A percentile compares a stretch with the other conserved stretches of the same genome.
phyloP scores from a whole-genome alignment of 192 early-diverging fungal genomes.

The Piromyces finnis region DNA sequence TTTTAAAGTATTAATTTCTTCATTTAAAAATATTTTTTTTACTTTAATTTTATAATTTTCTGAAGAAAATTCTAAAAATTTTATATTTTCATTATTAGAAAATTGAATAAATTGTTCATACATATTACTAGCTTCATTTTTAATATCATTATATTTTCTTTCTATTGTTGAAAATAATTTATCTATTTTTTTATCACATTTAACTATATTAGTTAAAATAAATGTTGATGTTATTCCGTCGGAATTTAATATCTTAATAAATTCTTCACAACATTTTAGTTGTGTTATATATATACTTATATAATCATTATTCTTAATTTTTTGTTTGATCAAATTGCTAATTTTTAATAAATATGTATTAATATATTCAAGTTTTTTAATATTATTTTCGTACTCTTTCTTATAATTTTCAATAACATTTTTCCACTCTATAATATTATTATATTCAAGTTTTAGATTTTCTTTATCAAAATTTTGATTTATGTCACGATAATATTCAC shows the following conservation, averaged over 20 bases:
- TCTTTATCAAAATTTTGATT: neutral
- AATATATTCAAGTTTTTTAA: neutral
- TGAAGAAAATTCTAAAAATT: neutral
- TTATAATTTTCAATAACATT: neutral
- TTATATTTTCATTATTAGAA: neutral
- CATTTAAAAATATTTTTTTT: neutral
- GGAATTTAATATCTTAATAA: neutral
- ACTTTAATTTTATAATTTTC: neutral
- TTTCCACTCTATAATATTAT: neutral
- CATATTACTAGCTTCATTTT: neutral
- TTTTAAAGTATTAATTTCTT: neutral
- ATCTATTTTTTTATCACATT: neutral
- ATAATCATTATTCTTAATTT: neutral
- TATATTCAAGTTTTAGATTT: neutral
- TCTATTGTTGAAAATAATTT: neutral
- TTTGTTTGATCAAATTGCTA: neutral
- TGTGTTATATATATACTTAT: neutral
- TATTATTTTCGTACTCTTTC: neutral
- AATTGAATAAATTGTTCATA: neutral
- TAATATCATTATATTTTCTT: neutral
- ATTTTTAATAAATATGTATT: neutral
- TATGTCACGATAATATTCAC: neutral
- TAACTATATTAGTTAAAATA: neutral
- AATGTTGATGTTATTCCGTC: neutral
- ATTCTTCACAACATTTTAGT: neutral